Conservation (phyloP, 2,329 filamentous ascomycete genomes). For the Fusarium burgessii region DNA sequence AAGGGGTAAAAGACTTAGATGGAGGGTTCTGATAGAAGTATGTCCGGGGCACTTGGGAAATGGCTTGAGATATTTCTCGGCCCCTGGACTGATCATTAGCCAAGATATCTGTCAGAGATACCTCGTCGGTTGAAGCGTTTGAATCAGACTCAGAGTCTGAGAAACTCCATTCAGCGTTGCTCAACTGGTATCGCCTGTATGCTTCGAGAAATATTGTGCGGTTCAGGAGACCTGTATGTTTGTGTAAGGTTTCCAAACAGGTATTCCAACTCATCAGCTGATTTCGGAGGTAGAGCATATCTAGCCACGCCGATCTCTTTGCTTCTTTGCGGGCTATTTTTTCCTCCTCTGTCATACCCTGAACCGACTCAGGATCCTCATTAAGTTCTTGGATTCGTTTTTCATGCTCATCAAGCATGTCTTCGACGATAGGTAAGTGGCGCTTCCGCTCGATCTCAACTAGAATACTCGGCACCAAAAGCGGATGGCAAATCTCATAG, state of each 20-base stretch:
- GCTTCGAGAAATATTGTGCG: neutral
- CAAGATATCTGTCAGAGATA: neutral
- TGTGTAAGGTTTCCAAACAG: neutral
- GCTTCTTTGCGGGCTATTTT: neutral
- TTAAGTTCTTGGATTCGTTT: neutral
- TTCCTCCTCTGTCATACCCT: neutral
- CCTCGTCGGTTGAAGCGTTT: neutral
- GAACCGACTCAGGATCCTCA: neutral
- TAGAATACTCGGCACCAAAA: conserved; percentile 6
- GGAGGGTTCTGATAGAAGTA: too few species aligned
- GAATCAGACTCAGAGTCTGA: neutral
- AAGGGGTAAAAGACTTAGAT: too few species aligned
- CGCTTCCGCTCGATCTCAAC: conserved; percentile 12
- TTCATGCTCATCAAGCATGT: neutral
- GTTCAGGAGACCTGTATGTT: neutral
- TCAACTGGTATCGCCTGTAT: neutral
- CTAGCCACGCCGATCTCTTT: conserved; percentile 5
- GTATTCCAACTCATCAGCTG: conserved; percentile 10
- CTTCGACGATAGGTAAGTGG: neutral
- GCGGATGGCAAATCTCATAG: neutral
- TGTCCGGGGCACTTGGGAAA: too few species aligned
- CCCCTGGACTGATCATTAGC: neutral
- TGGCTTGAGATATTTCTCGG: too few species aligned
- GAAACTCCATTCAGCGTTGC: accelerated
- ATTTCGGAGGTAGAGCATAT: conserved; percentile 7